Conservation (phyloP, 176 grass and related monocot species). For the Oryza meridionalis region DNA sequence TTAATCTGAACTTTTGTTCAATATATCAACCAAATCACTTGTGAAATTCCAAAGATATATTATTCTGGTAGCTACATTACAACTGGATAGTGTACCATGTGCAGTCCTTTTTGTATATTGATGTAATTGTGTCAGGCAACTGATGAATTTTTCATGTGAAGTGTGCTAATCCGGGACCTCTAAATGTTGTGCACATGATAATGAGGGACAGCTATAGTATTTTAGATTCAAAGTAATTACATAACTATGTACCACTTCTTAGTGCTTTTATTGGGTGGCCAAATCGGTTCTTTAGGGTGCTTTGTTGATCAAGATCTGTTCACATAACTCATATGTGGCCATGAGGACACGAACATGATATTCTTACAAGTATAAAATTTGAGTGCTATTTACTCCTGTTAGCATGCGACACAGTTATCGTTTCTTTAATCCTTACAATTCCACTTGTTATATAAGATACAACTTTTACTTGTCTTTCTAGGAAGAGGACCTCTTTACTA, state of each 20-base stretch:
- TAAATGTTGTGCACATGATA: neutral
- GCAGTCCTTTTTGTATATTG: neutral
- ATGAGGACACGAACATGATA: neutral
- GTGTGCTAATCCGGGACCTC: neutral
- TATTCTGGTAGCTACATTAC: neutral
- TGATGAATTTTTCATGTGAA: neutral
- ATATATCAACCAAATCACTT: slow-evolving; percentile 8
- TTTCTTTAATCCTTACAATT: slow-evolving; percentile 6
- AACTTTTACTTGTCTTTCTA: slow-evolving; percentile 44
- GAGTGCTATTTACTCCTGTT: slow-evolving; percentile 29
- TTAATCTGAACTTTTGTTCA: neutral
- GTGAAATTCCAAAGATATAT: slow-evolving; percentile 6
- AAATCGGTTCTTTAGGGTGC: slow-evolving; percentile 3
- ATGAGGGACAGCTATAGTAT: neutral
- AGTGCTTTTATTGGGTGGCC: slow-evolving; percentile 18
- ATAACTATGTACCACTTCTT: neutral
- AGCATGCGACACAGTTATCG: neutral
- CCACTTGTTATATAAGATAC: slow-evolving; percentile 25
- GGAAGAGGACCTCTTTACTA: slow-evolving; percentile 90
- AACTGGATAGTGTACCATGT: slow-evolving; percentile 13
- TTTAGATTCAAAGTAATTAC: neutral
- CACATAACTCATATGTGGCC: slow-evolving; percentile 17
- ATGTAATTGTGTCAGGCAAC: neutral
- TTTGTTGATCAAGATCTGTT: neutral
- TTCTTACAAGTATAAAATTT: neutral